Percentiles rank a stretch among this genome's conserved stretches.
These are phyloP conservation scores for Solanum boliviense DNA, from an alignment of 257 asterid genomes.

Conservation along the genomic window DNA sequence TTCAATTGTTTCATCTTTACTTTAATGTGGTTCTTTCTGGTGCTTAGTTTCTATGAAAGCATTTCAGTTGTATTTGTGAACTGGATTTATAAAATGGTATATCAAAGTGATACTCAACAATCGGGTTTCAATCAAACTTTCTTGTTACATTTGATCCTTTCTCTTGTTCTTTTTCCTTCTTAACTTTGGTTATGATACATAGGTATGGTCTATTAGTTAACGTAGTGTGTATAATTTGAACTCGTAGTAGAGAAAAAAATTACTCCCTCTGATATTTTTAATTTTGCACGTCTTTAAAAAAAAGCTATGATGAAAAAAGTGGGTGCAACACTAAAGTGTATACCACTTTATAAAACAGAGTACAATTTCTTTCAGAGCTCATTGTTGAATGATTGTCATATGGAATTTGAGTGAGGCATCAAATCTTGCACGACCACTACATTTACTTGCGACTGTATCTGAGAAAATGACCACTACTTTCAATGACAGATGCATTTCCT, in stretches of 20 bases:
- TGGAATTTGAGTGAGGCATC: too few relatives aligned
- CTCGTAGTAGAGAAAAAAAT: background rate
- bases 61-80: background rate
- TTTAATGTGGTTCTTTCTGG: background rate
- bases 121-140: background rate
- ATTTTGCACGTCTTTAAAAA: background rate
- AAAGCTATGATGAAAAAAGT: too few relatives aligned
- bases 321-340: too few relatives aligned
- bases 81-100: background rate
- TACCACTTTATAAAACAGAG: background rate
- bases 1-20: background rate
- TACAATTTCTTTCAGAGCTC: background rate
- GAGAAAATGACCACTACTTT: too few relatives aligned
- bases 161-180: too few relatives aligned
- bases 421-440: too few relatives aligned
- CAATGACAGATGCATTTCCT: too few relatives aligned
- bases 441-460: too few relatives aligned
- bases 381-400: background rate
- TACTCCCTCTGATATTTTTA: background rate
- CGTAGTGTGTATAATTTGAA: background rate
- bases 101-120: background rate
- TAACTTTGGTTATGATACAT: background rate
- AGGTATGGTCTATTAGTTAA: background rate
- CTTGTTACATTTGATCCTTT: background rate
- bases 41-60: background rate